Percentiles rank a stretch among this genome's conserved stretches.
Evolutionary conservation across 2,329 filamentous ascomycete genomes (phyloP).

Genomic region (Aspergillus sp.): DNA sequence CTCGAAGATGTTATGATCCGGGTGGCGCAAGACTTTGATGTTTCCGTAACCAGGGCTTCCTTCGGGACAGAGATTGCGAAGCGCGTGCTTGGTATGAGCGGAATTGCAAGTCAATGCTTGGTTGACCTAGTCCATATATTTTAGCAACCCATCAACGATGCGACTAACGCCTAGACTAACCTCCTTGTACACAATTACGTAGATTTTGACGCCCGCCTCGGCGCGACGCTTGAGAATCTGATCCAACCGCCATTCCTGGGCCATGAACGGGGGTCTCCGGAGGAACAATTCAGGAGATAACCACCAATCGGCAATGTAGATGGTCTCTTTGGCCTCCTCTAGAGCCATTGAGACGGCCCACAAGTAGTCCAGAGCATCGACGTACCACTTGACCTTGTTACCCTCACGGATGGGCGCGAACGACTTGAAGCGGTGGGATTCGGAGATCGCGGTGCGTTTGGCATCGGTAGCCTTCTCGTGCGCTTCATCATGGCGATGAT

Average conservation of each 20-base stretch:
- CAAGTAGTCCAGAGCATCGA: conserved; percentile 93
- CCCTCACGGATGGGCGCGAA: conserved; percentile 85
- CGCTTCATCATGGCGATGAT: conserved; percentile 91
- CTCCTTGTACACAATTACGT: conserved; percentile 89
- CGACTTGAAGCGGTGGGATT: conserved; percentile 81
- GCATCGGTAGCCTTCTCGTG: conserved; percentile 83
- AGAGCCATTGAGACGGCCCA: conserved; percentile 89
- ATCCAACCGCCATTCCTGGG: conserved; percentile 86
- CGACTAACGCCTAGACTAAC: conserved; percentile 31
- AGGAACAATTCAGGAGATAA: conserved; percentile 85
- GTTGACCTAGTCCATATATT: conserved; percentile 52
- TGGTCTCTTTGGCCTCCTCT: conserved; percentile 86
- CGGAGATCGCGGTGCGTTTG: conserved; percentile 71
- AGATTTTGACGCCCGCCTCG: conserved; percentile 92
- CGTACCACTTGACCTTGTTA: conserved; percentile 94
- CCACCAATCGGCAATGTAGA: conserved; percentile 99
- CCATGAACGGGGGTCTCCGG: conserved; percentile 76
- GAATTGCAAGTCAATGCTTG: conserved; percentile 89
- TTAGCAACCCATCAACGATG: conserved; percentile 6
- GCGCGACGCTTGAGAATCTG: conserved; percentile 83
- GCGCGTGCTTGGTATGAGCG: conserved; percentile 83
- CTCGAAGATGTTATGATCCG: conserved; percentile 92
- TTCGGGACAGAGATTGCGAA: conserved; percentile 76
- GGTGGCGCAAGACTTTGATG: conserved; percentile 85
- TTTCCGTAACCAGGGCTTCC: conserved; percentile 82